Evolutionary conservation across 1,139 yeast genomes (phyloP), one percentile per base, ranked within the genome.

Genomic region (Saccharomyces hybrid): DNA sequence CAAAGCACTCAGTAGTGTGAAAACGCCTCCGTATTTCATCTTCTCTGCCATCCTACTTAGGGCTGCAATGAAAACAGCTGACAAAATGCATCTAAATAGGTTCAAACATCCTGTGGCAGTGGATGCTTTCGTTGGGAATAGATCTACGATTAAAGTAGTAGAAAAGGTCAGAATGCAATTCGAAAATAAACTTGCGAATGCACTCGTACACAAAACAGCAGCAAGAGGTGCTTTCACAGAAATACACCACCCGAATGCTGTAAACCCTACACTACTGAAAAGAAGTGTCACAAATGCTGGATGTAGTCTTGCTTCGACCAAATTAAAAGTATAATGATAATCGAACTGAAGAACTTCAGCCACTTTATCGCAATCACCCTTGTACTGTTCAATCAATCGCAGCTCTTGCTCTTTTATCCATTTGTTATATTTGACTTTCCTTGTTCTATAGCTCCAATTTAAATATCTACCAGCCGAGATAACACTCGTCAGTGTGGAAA

Each of bases 181-280:
- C 6, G 81, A 73, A 6, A 81, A 78, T 56, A 75, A 71, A 14
- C 90, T 79, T 0, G 82, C 74, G 42, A 81, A 60, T 50, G 80
- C 83, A 8, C 83, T 74, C 51, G 78, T 74, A 1, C 86, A 72
- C 8, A 87, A 66, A 1, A 88, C 80, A 0, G 80, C 80, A 0
- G 84, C 79, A 38, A 84, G 70, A 49, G 75, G 75, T 0, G 77
- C 78, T 11, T 74, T 67, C 28, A 75, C 65, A 48, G 79, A 73
- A 5, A 87, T 61, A 52, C 87, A 78, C 95, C 96, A 88, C 1
- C 93, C 95, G 71, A 80, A 87, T 0, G 81, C 69, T 1, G 82
- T 58, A 3, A 78, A 68, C 0, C 81, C 76, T 3, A 67, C 63
- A n/a, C 76, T 61, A 24, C 75, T 65, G 2, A 76, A 48, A 2